Evolutionary conservation across 2,329 filamentous ascomycete genomes (phyloP), one percentile per base, ranked within the genome.

Genomic region (Fusarium cyanostomum): DNA sequence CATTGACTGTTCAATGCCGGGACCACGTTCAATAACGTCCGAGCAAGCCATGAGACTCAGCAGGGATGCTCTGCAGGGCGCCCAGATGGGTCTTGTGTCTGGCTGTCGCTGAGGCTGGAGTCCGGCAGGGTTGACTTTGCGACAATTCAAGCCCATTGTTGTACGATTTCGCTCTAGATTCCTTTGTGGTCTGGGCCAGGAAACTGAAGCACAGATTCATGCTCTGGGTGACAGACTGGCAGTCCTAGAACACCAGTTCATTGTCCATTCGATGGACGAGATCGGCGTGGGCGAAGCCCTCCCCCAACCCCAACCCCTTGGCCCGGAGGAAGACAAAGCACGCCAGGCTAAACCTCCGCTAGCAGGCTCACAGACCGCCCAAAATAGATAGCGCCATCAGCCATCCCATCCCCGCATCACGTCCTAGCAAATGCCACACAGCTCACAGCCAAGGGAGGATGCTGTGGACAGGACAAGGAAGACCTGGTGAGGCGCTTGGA

Each of bases 371-470:
- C 13, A 50, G 41, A 44, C 52, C 31, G 33, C 56, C 62, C 60
- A 58, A 67, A 71, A 71, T 71, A 71, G 64, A 67, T 56, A 49
- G 60, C 52, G 61, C 39, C 51, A 46, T 65, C 43, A 48, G 56
- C 48, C 65, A 62, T 45, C 56, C 56, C 59, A 58, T 68, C 62
- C 57, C 57, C 65, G 61, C 64, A 62, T 57, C 46, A 50, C 58
- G 59, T 45, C 52, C 64, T 65, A 52, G 59, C 66, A 63, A 70
- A 71, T 71, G 66, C 56, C 51, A 61, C 46, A 52, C 50, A 52
- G 48, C 31, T 39, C n/a, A 62, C 38, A 52, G 48, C 31, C 43
- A 27, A 42, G 37, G 43, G 41, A 43, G 37, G 56, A 39, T 49
- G 51, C 58, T 56, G 59, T 51, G 27, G 46, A 52, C 28, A 34